A percentile compares a stretch with the other conserved stretches of the same genome.
Evolutionary conservation across 306 rosid genomes (phyloP).

Genomic region (Parietaria judaica): DNA sequence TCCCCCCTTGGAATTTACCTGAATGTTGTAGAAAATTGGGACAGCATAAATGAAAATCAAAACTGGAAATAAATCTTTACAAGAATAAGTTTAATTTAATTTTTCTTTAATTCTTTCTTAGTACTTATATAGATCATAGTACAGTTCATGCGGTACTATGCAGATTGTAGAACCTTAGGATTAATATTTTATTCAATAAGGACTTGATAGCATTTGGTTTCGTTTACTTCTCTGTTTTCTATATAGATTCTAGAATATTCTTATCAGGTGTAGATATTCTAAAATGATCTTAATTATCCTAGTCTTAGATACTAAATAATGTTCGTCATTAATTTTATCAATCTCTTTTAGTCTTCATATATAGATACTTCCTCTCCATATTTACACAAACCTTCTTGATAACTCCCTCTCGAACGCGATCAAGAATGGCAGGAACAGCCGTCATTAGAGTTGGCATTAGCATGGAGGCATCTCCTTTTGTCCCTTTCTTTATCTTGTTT

Average conservation of each 20-base stretch:
- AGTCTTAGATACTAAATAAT: no score
- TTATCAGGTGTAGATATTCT: no score
- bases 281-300: no score
- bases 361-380: constrained; percentile 3
- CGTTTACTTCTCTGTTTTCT: no score
- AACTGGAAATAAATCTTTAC: constrained; percentile 9
- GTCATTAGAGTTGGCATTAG: constrained; percentile 83
- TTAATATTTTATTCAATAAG: no score
- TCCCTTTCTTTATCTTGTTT: constrained; percentile 82
- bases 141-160: background rate
- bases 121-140: background rate
- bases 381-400: constrained; percentile 61
- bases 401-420: constrained; percentile 95
- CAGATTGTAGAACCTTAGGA: no score
- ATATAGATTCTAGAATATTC: no score
- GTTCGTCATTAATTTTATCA: no score
- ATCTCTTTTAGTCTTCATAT: background rate
- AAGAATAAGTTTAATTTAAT: background rate
- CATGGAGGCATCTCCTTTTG: constrained; percentile 68
- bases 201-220: no score
- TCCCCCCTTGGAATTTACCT: constrained; percentile 85
- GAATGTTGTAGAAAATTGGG: constrained; percentile 23
- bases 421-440: constrained; percentile 95
- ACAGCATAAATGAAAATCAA: constrained; percentile 7
- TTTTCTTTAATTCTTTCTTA: background rate